A percentile compares a stretch with the other conserved stretches of the same genome.
phyloP scores from a whole-genome alignment of 345 rosid species.

The Clarkia xantiana region DNA sequence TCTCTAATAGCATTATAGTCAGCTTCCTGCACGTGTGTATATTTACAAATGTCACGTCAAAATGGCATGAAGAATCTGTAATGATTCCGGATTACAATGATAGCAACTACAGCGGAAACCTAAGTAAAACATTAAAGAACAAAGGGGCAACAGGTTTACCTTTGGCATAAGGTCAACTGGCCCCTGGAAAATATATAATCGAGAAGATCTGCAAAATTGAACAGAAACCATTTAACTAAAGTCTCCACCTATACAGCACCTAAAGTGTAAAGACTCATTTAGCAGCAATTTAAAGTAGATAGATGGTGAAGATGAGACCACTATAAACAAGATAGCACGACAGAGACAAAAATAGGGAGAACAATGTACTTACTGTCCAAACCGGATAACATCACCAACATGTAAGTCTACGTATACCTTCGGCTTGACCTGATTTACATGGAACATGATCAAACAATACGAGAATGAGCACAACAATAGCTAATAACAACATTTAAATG shows the following conservation, averaged over 20 bases:
- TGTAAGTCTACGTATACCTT: slow-evolving; percentile 49
- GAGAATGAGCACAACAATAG: not conserved
- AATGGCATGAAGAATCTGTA: no score
- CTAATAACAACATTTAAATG: not conserved
- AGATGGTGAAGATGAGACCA: not conserved
- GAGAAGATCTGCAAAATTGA: slow-evolving; percentile 39
- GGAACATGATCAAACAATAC: not conserved
- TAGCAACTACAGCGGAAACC: not conserved
- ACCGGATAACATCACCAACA: slow-evolving; percentile 87
- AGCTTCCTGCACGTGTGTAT: slow-evolving; percentile 5
- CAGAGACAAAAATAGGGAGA: slow-evolving; percentile 5
- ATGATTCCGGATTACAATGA: not conserved
- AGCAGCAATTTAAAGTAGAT: not conserved
- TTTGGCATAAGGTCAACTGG: slow-evolving; percentile 81
- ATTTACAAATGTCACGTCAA: not conserved
- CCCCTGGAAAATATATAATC: slow-evolving; percentile 85
- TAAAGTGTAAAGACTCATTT: not conserved
- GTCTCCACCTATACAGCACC: not conserved
- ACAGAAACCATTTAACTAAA: slow-evolving; percentile 1
- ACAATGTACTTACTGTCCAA: slow-evolving; percentile 61
- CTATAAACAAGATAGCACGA: not conserved
- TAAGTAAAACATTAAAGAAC: not conserved
- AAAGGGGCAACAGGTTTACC: slow-evolving; percentile 22
- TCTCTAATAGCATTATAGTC: slow-evolving; percentile 50
- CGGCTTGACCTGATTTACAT: slow-evolving; percentile 38